phyloP scores from a whole-genome alignment of 148 eudicot genomes.

The Nepenthes mirabilis region DNA sequence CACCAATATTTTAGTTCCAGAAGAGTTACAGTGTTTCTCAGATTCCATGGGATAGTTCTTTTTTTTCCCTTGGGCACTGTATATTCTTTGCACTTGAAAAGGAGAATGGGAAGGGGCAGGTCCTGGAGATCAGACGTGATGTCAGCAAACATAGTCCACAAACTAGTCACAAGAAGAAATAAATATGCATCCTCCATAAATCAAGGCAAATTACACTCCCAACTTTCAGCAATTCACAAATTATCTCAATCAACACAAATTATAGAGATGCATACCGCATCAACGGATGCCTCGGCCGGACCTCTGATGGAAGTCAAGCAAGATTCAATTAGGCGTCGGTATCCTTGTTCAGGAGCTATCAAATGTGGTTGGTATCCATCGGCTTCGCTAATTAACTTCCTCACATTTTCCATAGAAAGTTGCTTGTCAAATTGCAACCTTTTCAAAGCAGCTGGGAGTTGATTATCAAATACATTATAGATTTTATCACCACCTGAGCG shows the following conservation, averaged over 20 bases:
- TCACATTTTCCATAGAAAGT: slow-evolving; percentile 88
- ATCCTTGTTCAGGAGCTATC: slow-evolving; percentile 98
- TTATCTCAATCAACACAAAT: not conserved
- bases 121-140: not conserved
- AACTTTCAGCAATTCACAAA: not conserved
- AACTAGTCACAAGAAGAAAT: not conserved
- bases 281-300: slow-evolving; percentile 93
- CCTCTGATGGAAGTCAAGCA: slow-evolving; percentile 75
- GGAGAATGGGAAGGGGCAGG: too few species aligned
- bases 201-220: too few species aligned
- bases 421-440: slow-evolving; percentile 97
- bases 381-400: slow-evolving; percentile 87
- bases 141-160: not conserved
- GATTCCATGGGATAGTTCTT: too few species aligned
- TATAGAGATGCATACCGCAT: slow-evolving; percentile 48
- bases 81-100: too few species aligned
- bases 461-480: slow-evolving; percentile 86
- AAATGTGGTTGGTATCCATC: slow-evolving; percentile 99
- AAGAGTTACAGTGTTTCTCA: too few species aligned
- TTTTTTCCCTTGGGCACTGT: too few species aligned
- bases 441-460: slow-evolving; percentile 94
- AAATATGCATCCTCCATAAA: not conserved
- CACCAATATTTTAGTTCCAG: too few species aligned
- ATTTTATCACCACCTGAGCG: slow-evolving; percentile 95
- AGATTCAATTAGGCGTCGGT: slow-evolving; percentile 89